Evolutionary conservation across 2,329 filamentous ascomycete species (phyloP), one percentile per base, ranked within the genome.

Genomic region (Davidsoniella virescens): DNA sequence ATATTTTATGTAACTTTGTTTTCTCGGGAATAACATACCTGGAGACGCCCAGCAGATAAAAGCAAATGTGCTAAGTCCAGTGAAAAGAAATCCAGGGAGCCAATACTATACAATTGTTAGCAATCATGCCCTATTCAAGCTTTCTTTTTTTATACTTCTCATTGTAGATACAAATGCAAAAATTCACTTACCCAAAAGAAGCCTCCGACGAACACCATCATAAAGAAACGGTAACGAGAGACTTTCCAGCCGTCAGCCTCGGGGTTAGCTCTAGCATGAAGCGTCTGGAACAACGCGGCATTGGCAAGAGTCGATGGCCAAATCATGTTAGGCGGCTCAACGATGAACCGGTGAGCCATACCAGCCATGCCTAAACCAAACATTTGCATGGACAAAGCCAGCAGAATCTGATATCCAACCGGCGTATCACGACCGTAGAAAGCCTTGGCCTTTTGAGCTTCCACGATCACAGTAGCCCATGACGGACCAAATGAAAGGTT

Each of bases 11-110:
- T 9, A n/a, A 8, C 20, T 23, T 23, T 23, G 10, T 23, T 17
- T 39, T 20, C 16, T 12, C 2, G 23, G 29, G 8, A 7, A 39
- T 18, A 20, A 48, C 46, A 40, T 48, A 48, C 46, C 65, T 4
- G 76, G 76, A 18, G 71, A 72, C 52, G 78, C 72, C 67, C 67
- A 82, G 47, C 75, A 79, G 33, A 75, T 63, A 61, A 75, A 80
- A 37, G 75, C 75, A 57, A 81, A 81, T 55, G 74, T 69, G 36
- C 64, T 65, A 12, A 71, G 55, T 0, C 64, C 67, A 0, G 63
- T 67, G 48, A 70, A 70, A 29, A 71, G 65, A 49, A 70, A 59
- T 7, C 67, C 70, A 2, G 70, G 71, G 44, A 74, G 67, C 64
- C 68, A 74, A 52, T 73, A 73, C 68, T 9, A 9, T 9, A 33